Base-by-base conservation (phyloP, 2,329 filamentous ascomycete species). In the Cryphonectria carpinicola region DNA sequence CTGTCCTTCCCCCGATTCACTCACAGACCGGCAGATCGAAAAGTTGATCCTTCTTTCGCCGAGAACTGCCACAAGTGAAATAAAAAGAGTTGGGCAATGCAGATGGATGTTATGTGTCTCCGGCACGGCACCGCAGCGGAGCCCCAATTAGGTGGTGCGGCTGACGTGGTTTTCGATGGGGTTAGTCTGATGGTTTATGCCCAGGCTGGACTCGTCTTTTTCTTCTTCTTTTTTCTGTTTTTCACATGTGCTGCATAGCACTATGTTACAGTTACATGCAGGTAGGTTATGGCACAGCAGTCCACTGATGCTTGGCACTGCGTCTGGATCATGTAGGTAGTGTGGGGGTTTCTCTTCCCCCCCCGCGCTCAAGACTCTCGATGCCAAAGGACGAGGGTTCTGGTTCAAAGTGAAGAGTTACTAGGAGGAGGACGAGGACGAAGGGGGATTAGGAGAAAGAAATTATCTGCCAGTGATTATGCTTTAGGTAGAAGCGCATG, bases 151-250 rank as follows among this genome's bases (percentile, higher is more conserved):
- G 52, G 25, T 56, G 54, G 52, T 58, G 54, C 54, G 54, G 54
- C 54, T 58, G 54, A 58, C 54, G 54, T 58, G 54, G 52, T 56
- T 28, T 28, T 56, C n/a, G 52, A 56, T 56, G 52, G 52, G 52
- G 52, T 56, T 56, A 56, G 25, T 5, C 46, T 49, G 46, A n/a
- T n/a, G 46, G 22, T 28, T n/a, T 56, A 4, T 25, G 10, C 10
- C n/a, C n/a, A 56, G 52, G 52, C n/a, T 28, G 46, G 46, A n/a
- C 46, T 49, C 8, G 17, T 49, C 46, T 11, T n/a, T n/a, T 22
- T 10, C 10, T 10, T 2, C 46, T 19, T 22, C 17, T 7, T 25
- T 4, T 10, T 52, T 2, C 22, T 52, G 3, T 13, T 11, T 28
- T 3, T 56, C 25, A 28, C n/a, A 56, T 17, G 52, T 10, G 28